Evolutionary conservation across 192 early-diverging fungal genomes (phyloP).

Genomic region (Podila epigama): DNA sequence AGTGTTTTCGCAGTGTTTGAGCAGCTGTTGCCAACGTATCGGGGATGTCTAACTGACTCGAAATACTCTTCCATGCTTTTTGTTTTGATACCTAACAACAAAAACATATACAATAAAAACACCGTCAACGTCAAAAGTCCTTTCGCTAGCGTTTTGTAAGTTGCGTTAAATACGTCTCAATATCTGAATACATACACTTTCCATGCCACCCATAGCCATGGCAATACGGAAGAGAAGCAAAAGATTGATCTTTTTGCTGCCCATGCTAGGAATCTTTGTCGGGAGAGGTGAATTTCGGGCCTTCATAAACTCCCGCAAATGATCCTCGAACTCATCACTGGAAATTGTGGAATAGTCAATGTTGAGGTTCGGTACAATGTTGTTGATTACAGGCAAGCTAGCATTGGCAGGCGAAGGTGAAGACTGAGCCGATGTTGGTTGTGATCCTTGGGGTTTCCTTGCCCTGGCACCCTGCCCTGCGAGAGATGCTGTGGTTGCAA

Average conservation of each 20-base stretch:
- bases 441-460: conserved; percentile 41
- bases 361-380: conserved; percentile 36
- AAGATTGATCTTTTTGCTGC: conserved; percentile 47
- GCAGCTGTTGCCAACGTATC: conserved; percentile 46
- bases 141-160: background rate
- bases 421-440: conserved; percentile 43
- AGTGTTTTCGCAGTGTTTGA: conserved; percentile 46
- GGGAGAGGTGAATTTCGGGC: conserved; percentile 31
- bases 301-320: conserved; percentile 43
- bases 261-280: conserved; percentile 48
- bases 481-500: conserved; percentile 9
- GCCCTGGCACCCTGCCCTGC: conserved; percentile 5
- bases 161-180: too few species aligned
- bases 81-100: conserved; percentile 39
- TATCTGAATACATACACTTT: conserved; percentile 50
- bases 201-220: conserved; percentile 49
- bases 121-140: background rate
- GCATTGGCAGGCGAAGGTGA: conserved; percentile 45
- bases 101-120: background rate
- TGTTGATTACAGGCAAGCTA: conserved; percentile 35
- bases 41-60: conserved; percentile 44
- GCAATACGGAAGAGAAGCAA: conserved; percentile 39
- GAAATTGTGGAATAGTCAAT: conserved; percentile 38
- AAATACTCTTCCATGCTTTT: conserved; percentile 47
- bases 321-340: conserved; percentile 45